Conservation (phyloP, 2,329 filamentous ascomycete genomes). For the Teratosphaeria zuluensis region DNA sequence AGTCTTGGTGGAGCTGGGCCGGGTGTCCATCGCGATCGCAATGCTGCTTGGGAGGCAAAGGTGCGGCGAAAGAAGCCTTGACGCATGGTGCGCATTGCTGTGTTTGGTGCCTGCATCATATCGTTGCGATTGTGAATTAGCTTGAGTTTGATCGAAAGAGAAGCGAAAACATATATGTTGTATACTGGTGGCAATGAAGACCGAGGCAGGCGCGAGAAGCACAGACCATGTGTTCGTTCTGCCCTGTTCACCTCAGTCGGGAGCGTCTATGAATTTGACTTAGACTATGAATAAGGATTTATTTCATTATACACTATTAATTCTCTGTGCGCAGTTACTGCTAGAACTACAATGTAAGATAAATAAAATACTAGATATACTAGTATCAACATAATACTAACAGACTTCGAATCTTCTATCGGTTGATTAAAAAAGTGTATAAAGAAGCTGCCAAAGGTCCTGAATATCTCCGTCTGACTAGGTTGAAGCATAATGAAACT, state of each 20-base stretch:
- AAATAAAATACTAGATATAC: no score
- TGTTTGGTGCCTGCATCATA: conserved; percentile 14
- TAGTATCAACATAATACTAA: no score
- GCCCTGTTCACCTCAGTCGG: not conserved
- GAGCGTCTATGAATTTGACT: no score
- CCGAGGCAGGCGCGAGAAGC: not conserved
- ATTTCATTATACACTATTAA: no score
- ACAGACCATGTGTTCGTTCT: conserved; percentile 1
- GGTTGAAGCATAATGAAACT: no score
- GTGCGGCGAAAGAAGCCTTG: conserved; percentile 17
- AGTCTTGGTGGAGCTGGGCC: conserved; percentile 73
- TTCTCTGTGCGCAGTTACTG: no score
- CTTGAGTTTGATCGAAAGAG: not conserved
- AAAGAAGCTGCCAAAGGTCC: no score
- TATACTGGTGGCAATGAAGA: not conserved
- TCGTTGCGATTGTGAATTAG: not conserved
- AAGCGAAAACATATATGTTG: not conserved
- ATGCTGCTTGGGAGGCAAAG: conserved; percentile 7
- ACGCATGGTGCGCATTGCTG: conserved; percentile 15
- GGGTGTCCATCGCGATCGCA: conserved; percentile 13
- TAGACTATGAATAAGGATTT: no score
- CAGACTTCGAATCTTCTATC: no score
- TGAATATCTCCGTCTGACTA: no score
- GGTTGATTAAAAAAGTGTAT: no score
- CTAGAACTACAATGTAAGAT: no score